These are phyloP conservation scores for Chlorella sp. DNA, from an alignment of 139 green algal genomes.

Conservation along the genomic window DNA sequence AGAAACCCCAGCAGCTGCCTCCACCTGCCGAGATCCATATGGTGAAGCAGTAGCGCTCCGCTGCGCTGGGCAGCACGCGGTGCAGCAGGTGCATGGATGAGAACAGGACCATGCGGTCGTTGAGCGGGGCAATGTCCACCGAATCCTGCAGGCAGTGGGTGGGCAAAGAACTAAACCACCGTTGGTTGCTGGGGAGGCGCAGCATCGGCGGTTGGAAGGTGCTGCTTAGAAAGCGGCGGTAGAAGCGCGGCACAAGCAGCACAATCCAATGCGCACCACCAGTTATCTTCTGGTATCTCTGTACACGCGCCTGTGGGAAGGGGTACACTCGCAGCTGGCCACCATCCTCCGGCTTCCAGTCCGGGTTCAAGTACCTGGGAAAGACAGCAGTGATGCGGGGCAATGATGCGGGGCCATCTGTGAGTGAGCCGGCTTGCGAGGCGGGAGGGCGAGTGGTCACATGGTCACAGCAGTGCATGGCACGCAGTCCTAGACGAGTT, in stretches of 20 bases:
- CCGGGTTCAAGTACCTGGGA: conserved; percentile 67
- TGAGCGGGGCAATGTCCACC: conserved; percentile 63
- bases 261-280: not conserved
- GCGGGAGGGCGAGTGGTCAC: too few relatives aligned
- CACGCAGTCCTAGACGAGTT: too few relatives aligned
- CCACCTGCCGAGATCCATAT: conserved; percentile 69
- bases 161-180: too few relatives aligned
- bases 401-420: too few relatives aligned
- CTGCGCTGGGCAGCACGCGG: conserved; percentile 44
- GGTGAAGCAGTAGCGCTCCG: conserved; percentile 74
- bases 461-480: too few relatives aligned
- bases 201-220: too few relatives aligned
- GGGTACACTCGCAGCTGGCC: conserved; percentile 80
- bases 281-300: not conserved
- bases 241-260: not conserved
- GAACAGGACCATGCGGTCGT: conserved; percentile 80
- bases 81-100: conserved; percentile 74
- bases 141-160: conserved; percentile 3
- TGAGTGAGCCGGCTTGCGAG: too few relatives aligned
- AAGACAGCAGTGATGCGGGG: too few relatives aligned
- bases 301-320: conserved; percentile 40
- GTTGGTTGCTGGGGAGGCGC: too few relatives aligned
- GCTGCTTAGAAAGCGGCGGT: too few relatives aligned
- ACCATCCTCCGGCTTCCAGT: conserved; percentile 60
- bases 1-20: too few relatives aligned